Conservation (phyloP, 257 asterid genomes). For the Primulina eburnea region DNA sequence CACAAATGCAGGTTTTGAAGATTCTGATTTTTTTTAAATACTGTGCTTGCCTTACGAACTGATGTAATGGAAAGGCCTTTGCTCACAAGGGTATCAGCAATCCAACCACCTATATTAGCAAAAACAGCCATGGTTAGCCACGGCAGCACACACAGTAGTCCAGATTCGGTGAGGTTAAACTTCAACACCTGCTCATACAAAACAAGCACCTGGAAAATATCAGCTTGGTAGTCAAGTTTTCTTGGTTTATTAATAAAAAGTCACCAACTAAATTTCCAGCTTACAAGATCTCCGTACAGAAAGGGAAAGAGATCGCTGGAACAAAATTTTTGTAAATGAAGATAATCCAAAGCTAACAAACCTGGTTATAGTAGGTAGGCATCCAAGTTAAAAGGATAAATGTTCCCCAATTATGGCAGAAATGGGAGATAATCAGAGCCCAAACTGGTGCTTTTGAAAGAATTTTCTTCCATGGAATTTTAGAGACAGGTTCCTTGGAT, state of each 20-base stretch:
- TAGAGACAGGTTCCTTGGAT: conserved; percentile 68
- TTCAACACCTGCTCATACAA: conserved; percentile 63
- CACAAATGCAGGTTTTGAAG: neutral
- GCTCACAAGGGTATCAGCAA: conserved; percentile 89
- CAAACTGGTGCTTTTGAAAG: conserved; percentile 90
- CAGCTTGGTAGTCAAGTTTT: neutral
- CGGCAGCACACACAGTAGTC: conserved; percentile 82
- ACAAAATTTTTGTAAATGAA: conserved; percentile 11
- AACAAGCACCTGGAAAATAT: conserved; percentile 13
- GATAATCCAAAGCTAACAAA: conserved; percentile 28
- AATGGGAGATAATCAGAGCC: conserved; percentile 98
- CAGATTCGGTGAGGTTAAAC: conserved; percentile 91
- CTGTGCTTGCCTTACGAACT: neutral
- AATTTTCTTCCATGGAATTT: conserved; percentile 88
- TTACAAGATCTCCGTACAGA: neutral
- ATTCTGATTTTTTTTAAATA: neutral
- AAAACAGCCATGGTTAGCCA: conserved; percentile 96
- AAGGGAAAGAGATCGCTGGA: neutral
- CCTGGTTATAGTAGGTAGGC: conserved; percentile 98
- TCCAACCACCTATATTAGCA: conserved; percentile 94
- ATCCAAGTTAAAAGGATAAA: conserved; percentile 97
- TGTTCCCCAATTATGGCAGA: conserved; percentile 99
- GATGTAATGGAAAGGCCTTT: conserved; percentile 71
- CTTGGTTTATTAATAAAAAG: neutral
- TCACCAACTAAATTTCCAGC: neutral